These are phyloP conservation scores for Nothopassalora personata DNA, from an alignment of 2,329 filamentous ascomycete genomes.

Conservation along the genomic window DNA sequence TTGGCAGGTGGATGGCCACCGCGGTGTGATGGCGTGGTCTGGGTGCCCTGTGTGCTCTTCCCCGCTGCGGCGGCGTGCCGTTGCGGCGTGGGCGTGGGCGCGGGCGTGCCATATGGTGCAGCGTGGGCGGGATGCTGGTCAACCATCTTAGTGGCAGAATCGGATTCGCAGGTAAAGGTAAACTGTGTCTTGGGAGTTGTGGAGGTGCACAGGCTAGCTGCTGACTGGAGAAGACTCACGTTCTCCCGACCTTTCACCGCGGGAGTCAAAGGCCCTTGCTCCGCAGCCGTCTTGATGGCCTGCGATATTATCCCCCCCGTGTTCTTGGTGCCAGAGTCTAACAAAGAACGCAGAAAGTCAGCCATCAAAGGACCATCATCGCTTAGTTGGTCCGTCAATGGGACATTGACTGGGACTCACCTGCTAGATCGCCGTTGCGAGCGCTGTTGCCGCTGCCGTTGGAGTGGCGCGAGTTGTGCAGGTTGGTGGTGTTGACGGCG, in stretches of 20 bases:
- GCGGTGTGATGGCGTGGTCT: conserved; percentile 25
- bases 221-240: conserved; percentile 69
- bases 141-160: conserved; percentile 71
- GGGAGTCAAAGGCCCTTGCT: conserved; percentile 52
- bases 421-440: conserved; percentile 13
- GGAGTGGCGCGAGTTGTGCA: conserved; percentile 29
- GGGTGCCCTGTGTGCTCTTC: conserved; percentile 23
- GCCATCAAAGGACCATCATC: not conserved
- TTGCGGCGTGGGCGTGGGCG: conserved; percentile 17
- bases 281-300: conserved; percentile 84
- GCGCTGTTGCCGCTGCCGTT: conserved; percentile 16
- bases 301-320: conserved; percentile 74
- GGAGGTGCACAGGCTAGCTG: conserved; percentile 44
- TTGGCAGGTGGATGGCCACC: conserved; percentile 10
- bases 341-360: conserved; percentile 8
- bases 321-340: conserved; percentile 44
- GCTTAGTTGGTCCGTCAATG: not conserved
- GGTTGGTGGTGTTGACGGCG: conserved; percentile 39
- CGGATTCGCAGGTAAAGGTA: conserved; percentile 92
- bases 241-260: conserved; percentile 65
- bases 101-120: conserved; percentile 15
- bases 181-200: conserved; percentile 75
- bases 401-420: conserved; percentile 16
- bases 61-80: conserved; percentile 10
- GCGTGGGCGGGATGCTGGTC: conserved; percentile 26